Evolutionary conservation across 352 stramenopile genomes (phyloP), one percentile per base, ranked within the genome.

Genomic region (Pythium rishiriense): DNA sequence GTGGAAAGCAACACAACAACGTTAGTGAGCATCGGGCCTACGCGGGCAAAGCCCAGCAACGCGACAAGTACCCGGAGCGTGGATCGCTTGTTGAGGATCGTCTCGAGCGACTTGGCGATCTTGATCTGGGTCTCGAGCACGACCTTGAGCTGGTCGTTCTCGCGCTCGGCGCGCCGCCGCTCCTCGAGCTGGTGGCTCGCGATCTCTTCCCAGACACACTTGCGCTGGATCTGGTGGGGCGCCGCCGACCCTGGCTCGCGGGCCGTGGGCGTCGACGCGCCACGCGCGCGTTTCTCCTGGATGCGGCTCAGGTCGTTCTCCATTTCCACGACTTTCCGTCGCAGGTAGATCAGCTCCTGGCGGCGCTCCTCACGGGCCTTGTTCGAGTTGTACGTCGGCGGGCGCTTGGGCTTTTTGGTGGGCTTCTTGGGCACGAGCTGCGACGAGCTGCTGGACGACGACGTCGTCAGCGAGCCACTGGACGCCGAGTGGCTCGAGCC

Each of bases 81-180:
- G 14, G 70, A 68, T 19, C 67, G 72, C 62, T 83, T 79, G 56
- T 71, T 62, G 25, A 88, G 67, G 2, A 82, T 59, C 9, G 39
- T 54, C 58, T 79, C 75, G 41, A 87, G 75, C 47, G 68, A 76
- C 62, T 71, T 73, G 17, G 73, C 66, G 46, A 83, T 47, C 53
- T 85, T 76, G 53, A 81, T 68, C 64, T 86, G 77, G 2, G 66
- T 74, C 52, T 84, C 77, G 5, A 88, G 66, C 29, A 83, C 73
- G 0, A 74, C 58, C 54, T 84, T 87, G 9, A 88, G 64, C 8
- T 73, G 73, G 5, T 70, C 69, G 52, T 64, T 64, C 63, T 88
- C 76, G 7, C 69, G 70, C 58, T 86, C 73, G 14, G 63, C 62
- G 11, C 63, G 62, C 4, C 63, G 51, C 1, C 58, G 62, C 35